These are phyloP conservation scores for Plantago coronopus DNA, from an alignment of 305 asterid species.

Conservation along the genomic window DNA sequence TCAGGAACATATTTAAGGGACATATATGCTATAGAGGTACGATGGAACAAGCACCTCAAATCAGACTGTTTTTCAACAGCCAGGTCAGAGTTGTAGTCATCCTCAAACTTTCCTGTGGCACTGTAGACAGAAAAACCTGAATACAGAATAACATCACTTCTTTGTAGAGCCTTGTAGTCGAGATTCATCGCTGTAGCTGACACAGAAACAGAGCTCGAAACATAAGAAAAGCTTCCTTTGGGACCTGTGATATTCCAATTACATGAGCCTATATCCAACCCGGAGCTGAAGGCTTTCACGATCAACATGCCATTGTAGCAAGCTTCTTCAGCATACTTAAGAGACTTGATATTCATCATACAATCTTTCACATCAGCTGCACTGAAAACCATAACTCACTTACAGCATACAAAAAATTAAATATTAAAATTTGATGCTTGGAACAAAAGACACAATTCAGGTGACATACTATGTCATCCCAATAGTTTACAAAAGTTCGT, in stretches of 20 bases:
- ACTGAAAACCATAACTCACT: conserved; percentile 52
- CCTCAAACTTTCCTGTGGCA: conserved; percentile 25
- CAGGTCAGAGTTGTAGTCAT: conserved; percentile 28
- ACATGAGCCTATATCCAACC: conserved; percentile 85
- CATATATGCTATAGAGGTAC: conserved; percentile 22
- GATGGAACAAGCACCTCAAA: conserved; percentile 44
- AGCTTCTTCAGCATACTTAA: conserved; percentile 78
- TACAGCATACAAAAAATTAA: conserved; percentile 24
- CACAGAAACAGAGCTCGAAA: conserved; percentile 61
- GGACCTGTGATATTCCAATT: conserved; percentile 74
- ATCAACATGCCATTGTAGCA: conserved; percentile 76
- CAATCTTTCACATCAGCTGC: conserved; percentile 91
- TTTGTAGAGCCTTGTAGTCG: conserved; percentile 48
- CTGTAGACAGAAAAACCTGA: conserved; percentile 52
- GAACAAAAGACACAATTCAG: neutral
- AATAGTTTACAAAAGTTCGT: too few relatives aligned
- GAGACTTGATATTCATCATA: conserved; percentile 62
- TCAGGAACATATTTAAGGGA: neutral
- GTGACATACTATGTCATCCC: neutral
- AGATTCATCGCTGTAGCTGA: conserved; percentile 53
- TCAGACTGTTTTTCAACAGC: conserved; percentile 25
- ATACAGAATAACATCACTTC: conserved; percentile 61
- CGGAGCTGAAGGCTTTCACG: conserved; percentile 72
- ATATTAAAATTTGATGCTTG: conserved; percentile 9
- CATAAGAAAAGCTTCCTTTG: conserved; percentile 50